phyloP scores from a whole-genome alignment of 164 flowering plant species.

The Stephania yunnanensis region DNA sequence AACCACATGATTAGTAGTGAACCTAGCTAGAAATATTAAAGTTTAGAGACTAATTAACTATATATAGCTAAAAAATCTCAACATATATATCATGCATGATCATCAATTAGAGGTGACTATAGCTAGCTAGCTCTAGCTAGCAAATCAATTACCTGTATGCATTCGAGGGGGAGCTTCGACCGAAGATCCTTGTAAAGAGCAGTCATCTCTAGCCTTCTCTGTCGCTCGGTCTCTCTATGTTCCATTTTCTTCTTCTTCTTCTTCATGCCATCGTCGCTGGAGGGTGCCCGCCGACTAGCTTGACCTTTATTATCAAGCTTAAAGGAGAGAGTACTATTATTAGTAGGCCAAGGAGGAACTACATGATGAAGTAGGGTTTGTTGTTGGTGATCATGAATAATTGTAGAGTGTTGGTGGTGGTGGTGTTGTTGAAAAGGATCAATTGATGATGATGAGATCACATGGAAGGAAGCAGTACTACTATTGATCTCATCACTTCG shows the following conservation, averaged over 20 bases:
- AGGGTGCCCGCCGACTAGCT: background rate
- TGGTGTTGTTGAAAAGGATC: slow-evolving; percentile 8
- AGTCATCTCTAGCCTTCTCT: slow-evolving; percentile 12
- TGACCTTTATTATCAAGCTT: background rate
- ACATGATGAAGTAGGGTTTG: background rate
- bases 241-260: slow-evolving; percentile 5
- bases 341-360: background rate
- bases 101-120: too few relatives aligned
- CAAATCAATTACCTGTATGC: slow-evolving; percentile 4
- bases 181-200: background rate
- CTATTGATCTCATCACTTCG: slow-evolving; percentile 16
- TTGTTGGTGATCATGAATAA: slow-evolving; percentile 4
- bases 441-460: slow-evolving; percentile 7
- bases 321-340: background rate
- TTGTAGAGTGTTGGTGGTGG: background rate
- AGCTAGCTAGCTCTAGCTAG: background rate
- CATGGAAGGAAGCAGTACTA: background rate
- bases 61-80: too few relatives aligned
- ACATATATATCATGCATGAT: too few relatives aligned
- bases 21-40: too few relatives aligned
- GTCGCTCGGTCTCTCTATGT: slow-evolving; percentile 10
- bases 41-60: too few relatives aligned
- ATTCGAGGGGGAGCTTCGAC: slow-evolving; percentile 8
- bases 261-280: background rate
- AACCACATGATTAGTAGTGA: background rate